A percentile compares a stretch with the other conserved stretches of the same genome.
Evolutionary conservation across 1,139 yeast genomes (phyloP).

Genomic region (Zygosaccharomyces pseudobailii): DNA sequence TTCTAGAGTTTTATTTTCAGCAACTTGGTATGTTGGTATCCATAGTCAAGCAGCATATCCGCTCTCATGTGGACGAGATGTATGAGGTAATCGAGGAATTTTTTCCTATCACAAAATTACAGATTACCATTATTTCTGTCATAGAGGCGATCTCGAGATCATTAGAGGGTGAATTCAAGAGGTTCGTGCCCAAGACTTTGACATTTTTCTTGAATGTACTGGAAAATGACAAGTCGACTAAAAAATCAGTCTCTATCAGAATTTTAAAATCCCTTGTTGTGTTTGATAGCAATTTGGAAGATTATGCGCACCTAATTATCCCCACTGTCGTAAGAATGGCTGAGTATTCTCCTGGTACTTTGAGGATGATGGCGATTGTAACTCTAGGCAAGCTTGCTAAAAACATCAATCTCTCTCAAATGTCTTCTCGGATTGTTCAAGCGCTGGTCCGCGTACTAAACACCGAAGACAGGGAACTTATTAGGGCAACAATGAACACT

Average conservation of each 20-base stretch:
- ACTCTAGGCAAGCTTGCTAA: conserved; percentile 80
- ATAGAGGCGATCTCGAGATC: conserved; percentile 84
- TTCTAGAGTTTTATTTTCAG: conserved; percentile 85
- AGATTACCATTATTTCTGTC: conserved; percentile 72
- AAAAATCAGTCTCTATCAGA: conserved; percentile 62
- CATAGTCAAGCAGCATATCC: conserved; percentile 84
- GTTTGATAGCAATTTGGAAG: conserved; percentile 84
- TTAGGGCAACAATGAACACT: conserved; percentile 67
- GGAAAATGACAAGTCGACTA: conserved; percentile 68
- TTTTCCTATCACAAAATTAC: conserved; percentile 62
- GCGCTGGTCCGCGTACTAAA: conserved; percentile 72
- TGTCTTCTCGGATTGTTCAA: conserved; percentile 88
- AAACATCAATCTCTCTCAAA: conserved; percentile 70
- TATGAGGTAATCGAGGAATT: conserved; percentile 72
- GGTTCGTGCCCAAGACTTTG: conserved; percentile 71
- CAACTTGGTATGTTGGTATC: conserved; percentile 75
- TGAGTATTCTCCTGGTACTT: conserved; percentile 55
- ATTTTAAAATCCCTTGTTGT: conserved; percentile 84
- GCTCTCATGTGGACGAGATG: conserved; percentile 77
- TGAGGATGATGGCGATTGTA: conserved; percentile 73
- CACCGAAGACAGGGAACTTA: conserved; percentile 54
- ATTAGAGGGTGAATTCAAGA: conserved; percentile 86
- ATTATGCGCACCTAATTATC: conserved; percentile 76
- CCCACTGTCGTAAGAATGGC: conserved; percentile 81
- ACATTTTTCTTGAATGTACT: conserved; percentile 72